Percentiles rank a stretch among this genome's conserved stretches.
phyloP scores from a whole-genome alignment of 805 yeast species.

The Jamesozyma spencerorum region DNA sequence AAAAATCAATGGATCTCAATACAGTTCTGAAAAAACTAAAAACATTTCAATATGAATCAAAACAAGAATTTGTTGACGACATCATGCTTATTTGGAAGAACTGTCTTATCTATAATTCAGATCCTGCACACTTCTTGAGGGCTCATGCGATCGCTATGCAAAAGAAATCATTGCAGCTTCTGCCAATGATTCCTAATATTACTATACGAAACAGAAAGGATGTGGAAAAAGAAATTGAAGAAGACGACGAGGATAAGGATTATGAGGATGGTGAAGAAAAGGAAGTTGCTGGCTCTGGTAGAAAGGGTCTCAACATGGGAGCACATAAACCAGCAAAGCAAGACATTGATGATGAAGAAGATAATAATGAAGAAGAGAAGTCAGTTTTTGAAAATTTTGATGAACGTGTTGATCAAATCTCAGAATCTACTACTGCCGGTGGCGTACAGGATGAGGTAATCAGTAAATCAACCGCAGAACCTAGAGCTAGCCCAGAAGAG shows the following conservation, averaged over 20 bases:
- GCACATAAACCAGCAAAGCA: slow-evolving; percentile 25
- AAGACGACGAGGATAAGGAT: slow-evolving; percentile 32
- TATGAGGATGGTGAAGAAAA: slow-evolving; percentile 29
- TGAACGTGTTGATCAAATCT: slow-evolving; percentile 4
- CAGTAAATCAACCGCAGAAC: too few relatives aligned
- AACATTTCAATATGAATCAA: slow-evolving; percentile 69
- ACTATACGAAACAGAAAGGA: slow-evolving; percentile 63
- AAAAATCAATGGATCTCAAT: slow-evolving; percentile 91
- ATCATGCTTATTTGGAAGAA: slow-evolving; percentile 92
- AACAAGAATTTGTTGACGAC: slow-evolving; percentile 89
- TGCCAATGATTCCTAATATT: slow-evolving; percentile 86
- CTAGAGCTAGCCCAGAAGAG: too few relatives aligned
- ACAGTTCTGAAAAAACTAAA: slow-evolving; percentile 89
- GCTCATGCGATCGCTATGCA: slow-evolving; percentile 96
- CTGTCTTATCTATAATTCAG: slow-evolving; percentile 86
- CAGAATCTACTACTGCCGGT: too few relatives aligned
- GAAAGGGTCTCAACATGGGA: slow-evolving; percentile 31
- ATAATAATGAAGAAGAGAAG: not conserved
- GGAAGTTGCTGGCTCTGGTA: slow-evolving; percentile 29
- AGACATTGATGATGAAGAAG: slow-evolving; percentile 5
- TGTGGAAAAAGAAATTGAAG: slow-evolving; percentile 56
- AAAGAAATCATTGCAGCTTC: slow-evolving; percentile 64
- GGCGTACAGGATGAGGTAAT: too few relatives aligned
- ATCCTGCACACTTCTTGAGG: slow-evolving; percentile 84
- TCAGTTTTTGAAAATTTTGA: too few relatives aligned